Percentiles rank a stretch among this genome's conserved stretches.
Conservation (phyloP, 2,329 filamentous ascomycete genomes). For the Cladobotryum protrusum region DNA sequence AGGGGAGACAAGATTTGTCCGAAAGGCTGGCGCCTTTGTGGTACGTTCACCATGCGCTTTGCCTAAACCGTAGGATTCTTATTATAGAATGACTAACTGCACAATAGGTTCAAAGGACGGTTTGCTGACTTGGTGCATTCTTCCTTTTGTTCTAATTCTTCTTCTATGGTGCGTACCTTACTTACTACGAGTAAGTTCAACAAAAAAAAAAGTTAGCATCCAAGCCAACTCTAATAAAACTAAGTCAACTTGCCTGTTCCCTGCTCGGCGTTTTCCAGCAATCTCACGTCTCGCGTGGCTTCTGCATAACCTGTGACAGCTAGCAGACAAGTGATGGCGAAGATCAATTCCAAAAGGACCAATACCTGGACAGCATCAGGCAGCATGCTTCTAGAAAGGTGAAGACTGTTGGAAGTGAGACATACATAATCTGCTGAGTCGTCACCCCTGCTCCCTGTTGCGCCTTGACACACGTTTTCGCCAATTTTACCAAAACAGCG, state of each 20-base stretch:
- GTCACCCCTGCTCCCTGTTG: not conserved
- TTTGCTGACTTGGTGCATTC: no score
- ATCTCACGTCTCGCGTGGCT: constrained; percentile 4
- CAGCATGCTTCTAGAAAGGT: constrained; percentile 10
- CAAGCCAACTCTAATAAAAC: not conserved
- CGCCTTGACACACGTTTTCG: constrained; percentile 1
- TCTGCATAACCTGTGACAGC: constrained; percentile 5
- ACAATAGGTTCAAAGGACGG: no score
- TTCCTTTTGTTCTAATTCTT: no score
- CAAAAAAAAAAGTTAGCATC: no score
- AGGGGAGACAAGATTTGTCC: not conserved
- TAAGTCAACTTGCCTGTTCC: not conserved
- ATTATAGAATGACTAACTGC: no score
- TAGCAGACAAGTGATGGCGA: constrained; percentile 5
- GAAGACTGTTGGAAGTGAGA: constrained; percentile 7
- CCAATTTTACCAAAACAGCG: no score
- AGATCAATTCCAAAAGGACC: not conserved
- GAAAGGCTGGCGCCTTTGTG: not conserved
- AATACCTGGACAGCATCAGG: constrained; percentile 3
- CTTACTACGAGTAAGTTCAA: not conserved
- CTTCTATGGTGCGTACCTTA: not conserved
- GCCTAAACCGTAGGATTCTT: no score
- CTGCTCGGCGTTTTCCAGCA: constrained; percentile 1
- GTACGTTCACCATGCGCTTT: no score
- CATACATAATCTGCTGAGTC: constrained; percentile 4